Conservation (phyloP, 257 asterid genomes). For the Solanum sejunctum region DNA sequence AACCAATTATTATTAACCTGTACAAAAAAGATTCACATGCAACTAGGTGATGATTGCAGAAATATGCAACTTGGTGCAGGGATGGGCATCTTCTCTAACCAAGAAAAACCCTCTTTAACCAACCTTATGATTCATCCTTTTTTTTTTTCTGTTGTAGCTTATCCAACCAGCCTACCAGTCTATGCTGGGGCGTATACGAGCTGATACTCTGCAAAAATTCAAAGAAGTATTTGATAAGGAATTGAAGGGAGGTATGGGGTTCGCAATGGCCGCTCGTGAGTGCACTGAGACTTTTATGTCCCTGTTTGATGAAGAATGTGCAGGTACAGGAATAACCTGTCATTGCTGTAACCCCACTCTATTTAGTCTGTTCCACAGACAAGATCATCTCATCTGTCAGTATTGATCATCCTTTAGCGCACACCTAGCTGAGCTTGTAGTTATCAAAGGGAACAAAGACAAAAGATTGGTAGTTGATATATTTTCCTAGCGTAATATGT, state of each 20-base stretch:
- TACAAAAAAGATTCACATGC: neutral
- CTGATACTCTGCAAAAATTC: conserved; percentile 60
- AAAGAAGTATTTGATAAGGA: conserved; percentile 62
- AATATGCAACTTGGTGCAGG: neutral
- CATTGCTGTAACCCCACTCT: neutral
- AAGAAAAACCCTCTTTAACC: neutral
- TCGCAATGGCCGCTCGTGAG: conserved; percentile 64
- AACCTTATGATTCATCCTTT: neutral
- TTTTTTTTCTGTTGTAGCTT: conserved; percentile 35
- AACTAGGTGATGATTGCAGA: neutral
- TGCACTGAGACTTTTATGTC: conserved; percentile 40
- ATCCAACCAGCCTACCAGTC: conserved; percentile 89
- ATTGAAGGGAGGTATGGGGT: conserved; percentile 66
- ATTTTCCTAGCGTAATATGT: neutral
- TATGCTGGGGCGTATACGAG: conserved; percentile 89
- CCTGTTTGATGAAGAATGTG: conserved; percentile 63
- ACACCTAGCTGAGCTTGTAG: neutral
- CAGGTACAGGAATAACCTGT: conserved; percentile 32
- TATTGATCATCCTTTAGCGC: neutral
- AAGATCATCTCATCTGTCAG: neutral
- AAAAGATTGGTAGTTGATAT: neutral
- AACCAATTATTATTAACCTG: neutral
- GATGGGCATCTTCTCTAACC: neutral
- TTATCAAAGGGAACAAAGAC: neutral
- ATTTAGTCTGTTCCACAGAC: neutral